Conservation (phyloP, 768 basidiomycete species). For the Gymnopilus dilepis region DNA sequence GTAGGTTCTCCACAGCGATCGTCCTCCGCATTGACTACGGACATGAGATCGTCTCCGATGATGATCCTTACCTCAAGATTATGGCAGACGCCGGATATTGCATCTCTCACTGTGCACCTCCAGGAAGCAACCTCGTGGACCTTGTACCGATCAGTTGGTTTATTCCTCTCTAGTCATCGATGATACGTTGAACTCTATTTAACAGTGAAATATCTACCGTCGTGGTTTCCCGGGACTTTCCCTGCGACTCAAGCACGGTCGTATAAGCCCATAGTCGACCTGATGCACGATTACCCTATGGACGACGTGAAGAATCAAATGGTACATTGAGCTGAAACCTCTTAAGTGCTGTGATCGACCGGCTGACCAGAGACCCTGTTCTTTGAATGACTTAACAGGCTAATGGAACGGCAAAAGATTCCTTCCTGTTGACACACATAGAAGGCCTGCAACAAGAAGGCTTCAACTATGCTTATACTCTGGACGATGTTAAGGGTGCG, state of each 20-base stretch:
- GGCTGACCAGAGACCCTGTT: not conserved
- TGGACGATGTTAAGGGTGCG: conserved; percentile 25
- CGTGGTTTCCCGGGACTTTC: conserved; percentile 63
- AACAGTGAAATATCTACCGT: conserved; percentile 38
- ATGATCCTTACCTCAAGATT: conserved; percentile 52
- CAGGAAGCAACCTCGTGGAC: conserved; percentile 52
- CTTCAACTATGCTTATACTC: conserved; percentile 19
- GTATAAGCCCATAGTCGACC: conserved; percentile 50
- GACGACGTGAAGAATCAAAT: conserved; percentile 62
- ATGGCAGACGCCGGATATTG: conserved; percentile 47
- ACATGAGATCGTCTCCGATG: conserved; percentile 48
- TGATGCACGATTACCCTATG: conserved; percentile 57
- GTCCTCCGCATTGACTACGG: conserved; percentile 53
- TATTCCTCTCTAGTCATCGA: conserved; percentile 29
- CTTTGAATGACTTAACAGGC: not conserved
- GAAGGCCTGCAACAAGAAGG: conserved; percentile 18
- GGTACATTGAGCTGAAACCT: conserved; percentile 35
- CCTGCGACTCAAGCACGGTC: conserved; percentile 54
- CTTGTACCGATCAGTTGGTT: conserved; percentile 54
- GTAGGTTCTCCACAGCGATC: conserved; percentile 49
- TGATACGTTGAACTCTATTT: not conserved
- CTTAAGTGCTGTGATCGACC: not conserved
- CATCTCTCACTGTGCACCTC: conserved; percentile 49
- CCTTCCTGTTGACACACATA: not conserved
- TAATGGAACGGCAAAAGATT: not conserved